Conservation (phyloP, 495 filamentous ascomycete species). For the Aspergillus diversus region DNA sequence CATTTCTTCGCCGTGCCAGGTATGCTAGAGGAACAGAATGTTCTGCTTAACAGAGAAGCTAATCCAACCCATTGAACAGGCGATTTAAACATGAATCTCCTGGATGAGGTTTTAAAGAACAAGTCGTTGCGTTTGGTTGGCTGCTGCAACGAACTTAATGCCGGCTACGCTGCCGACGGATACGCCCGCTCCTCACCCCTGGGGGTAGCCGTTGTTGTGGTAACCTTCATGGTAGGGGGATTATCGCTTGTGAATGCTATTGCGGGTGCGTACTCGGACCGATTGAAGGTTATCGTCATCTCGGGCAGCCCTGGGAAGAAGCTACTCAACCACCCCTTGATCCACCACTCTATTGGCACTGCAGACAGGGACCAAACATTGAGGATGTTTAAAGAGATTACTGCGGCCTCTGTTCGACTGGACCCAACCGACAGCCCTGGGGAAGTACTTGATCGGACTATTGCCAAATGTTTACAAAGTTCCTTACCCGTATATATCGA, state of each 20-base stretch:
- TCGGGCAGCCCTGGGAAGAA: conserved; percentile 50
- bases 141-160: conserved; percentile 74
- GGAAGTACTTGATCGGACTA: not conserved
- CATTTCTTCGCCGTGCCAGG: conserved; percentile 17
- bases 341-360: conserved; percentile 6
- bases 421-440: not conserved
- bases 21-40: not conserved
- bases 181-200: conserved; percentile 62
- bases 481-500: conserved; percentile 19
- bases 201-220: conserved; percentile 67
- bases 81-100: conserved; percentile 66
- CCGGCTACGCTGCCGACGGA: conserved; percentile 78
- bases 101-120: conserved; percentile 61
- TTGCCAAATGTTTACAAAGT: conserved; percentile 4
- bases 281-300: conserved; percentile 73
- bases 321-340: not conserved
- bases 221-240: conserved; percentile 76
- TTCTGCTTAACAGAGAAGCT: not conserved
- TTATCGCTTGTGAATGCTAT: conserved; percentile 68
- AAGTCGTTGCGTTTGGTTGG: conserved; percentile 66
- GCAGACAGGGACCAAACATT: conserved; percentile 11
- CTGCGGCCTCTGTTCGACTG: conserved; percentile 7
- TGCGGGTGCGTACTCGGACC: conserved; percentile 68
- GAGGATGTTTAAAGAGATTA: conserved; percentile 10
- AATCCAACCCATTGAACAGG: conserved; percentile 34